Evolutionary conservation across 192 early-diverging fungal species (phyloP), one percentile per base, ranked within the genome.

Genomic region (Phycomyces blakesleeanus): DNA sequence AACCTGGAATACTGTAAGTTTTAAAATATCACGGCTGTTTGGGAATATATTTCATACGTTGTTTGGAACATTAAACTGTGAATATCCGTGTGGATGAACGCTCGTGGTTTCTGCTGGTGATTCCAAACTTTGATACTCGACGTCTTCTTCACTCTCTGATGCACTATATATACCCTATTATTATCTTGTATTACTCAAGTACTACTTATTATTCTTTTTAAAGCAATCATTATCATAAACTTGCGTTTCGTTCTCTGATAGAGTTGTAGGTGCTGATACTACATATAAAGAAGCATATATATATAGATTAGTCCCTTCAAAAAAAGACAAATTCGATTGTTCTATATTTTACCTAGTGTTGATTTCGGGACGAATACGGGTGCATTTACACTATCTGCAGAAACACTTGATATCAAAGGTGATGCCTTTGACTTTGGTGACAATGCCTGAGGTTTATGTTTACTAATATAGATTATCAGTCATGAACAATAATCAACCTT

Each of bases 361-460:
- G 63, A 51, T 69, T 81, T 84, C 20, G 83, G 83, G 20, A 83
- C 68, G 66, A 84, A 84, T 51, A 79, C 73, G 24, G 81, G 81
- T 0, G 83, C 81, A 64, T 80, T 66, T 15, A 78, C 67, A 51
- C 74, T 63, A 26, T 78, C 79, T 51, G 72, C 71, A 26, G 76
- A 72, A 29, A 75, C 77, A 25, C 72, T 73, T 15, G 74, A 72
- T 61, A 56, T 67, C 38, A 41, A 44, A 20, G 39, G 3, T 63
- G 51, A 14, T 25, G 57, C 21, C 7, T 59, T 40, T 41, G 40
- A 39, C 66, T 56, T 61, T 41, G 37, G 40, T 24, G 40, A 59
- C 3, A 41, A 18, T 47, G 22, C 5, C 3, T 22, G 37, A 41
- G 40, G 21, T 40, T 59, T 59, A 12, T 18, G 40, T 59, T 22